Percentiles rank a stretch among this genome's conserved stretches.
phyloP scores from a whole-genome alignment of 495 filamentous ascomycete species.

The Annulohypoxylon moriforme region DNA sequence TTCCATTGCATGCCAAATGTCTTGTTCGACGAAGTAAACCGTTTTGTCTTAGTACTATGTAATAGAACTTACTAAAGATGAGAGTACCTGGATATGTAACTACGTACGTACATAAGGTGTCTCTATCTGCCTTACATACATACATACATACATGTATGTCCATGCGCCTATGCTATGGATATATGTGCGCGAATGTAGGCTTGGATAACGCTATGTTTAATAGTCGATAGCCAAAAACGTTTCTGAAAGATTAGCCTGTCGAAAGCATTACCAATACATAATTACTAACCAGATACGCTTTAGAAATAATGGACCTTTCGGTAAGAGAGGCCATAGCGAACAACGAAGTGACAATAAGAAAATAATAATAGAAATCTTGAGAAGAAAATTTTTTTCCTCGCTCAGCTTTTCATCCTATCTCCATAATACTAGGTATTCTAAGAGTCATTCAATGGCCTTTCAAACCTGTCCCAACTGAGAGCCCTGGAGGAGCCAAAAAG shows the following conservation, averaged over 20 bases:
- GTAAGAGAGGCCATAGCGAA: slow-evolving; percentile 19
- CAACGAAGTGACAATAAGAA: background rate
- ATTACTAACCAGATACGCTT: slow-evolving; percentile 15
- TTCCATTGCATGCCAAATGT: slow-evolving; percentile 40
- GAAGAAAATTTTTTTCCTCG: slow-evolving; percentile 23
- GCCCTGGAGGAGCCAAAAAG: slow-evolving; percentile 29
- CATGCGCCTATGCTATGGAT: background rate
- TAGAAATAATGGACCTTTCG: slow-evolving; percentile 22
- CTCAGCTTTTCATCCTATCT: background rate
- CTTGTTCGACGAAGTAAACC: slow-evolving; percentile 30
- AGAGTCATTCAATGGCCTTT: slow-evolving; percentile 16
- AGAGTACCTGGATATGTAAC: slow-evolving; percentile 12
- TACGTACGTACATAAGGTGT: background rate
- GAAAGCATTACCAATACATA: slow-evolving; percentile 18
- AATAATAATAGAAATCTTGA: slow-evolving; percentile 14
- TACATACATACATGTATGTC: background rate
- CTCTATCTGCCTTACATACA: slow-evolving; percentile 6
- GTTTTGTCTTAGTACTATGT: slow-evolving; percentile 24
- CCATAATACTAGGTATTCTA: slow-evolving; percentile 21
- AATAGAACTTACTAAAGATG: slow-evolving; percentile 37
- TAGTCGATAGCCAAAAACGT: slow-evolving; percentile 22
- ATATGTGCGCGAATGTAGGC: slow-evolving; percentile 5
- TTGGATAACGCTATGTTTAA: slow-evolving; percentile 4
- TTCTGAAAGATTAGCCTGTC: slow-evolving; percentile 31
- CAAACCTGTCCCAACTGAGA: slow-evolving; percentile 26